Evolutionary conservation across 768 basidiomycete species (phyloP), one percentile per base, ranked within the genome.

Genomic region (Hortiboletus campestris): DNA sequence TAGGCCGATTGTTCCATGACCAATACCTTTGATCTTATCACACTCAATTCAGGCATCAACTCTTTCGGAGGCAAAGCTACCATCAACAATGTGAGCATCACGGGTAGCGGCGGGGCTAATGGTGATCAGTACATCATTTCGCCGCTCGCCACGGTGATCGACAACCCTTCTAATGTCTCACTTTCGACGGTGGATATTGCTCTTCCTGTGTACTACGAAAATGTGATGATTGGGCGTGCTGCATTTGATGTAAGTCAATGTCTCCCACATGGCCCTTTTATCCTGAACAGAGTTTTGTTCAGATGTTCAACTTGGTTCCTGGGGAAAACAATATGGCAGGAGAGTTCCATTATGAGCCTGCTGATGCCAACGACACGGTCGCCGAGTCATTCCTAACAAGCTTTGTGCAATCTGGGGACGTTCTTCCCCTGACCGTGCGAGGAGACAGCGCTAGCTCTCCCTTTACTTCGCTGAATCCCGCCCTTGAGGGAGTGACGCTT

Each of bases 161-260:
- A 83, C 22, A 89, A 89, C 57, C 88, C 86, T 8, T 87, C 86
- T 6, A 86, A 87, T 61, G 67, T 89, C 34, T 83, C 84, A 5
- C 73, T 90, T 32, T 67, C 77, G 51, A 88, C 86, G 11, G 76
- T 78, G 51, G 75, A 78, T 44, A 74, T 88, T 22, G 71, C 83
- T 6, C 76, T 91, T 36, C 80, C 84, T 0, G 85, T 84, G 6
- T 69, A 78, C 49, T 88, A 79, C 65, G 67, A 84, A 41, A 78
- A 79, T 16, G 76, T 80, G 22, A 72, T 72, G 64, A 76, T 90
- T 40, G 86, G 88, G 13, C 78, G 78, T 16, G 83, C 85, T 0
- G 81, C 73, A 11, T 83, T 88, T 38, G 65, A 76, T 56, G 85
- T 87, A 63, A 67, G 82, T 64, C 39, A 8, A 45, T 1, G 12